These are phyloP conservation scores for Pyrus communis DNA, from an alignment of 306 rosid genomes.

Conservation along the genomic window DNA sequence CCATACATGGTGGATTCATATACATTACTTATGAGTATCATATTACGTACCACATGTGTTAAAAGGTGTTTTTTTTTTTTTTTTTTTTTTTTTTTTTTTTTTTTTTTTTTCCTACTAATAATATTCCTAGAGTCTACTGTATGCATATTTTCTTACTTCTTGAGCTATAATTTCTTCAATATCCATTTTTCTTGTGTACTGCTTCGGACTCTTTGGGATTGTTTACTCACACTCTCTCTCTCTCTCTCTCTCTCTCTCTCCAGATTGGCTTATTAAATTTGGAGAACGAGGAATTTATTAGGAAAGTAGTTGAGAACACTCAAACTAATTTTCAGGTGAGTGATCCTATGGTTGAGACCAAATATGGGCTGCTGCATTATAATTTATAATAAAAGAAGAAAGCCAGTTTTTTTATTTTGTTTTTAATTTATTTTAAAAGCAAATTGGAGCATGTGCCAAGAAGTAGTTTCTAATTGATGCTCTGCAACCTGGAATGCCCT, in stretches of 20 bases:
- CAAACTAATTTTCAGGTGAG: slow-evolving; percentile 74
- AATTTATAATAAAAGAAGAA: not conserved
- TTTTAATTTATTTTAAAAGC: not conserved
- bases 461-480: not conserved
- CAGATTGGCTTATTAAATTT: slow-evolving; percentile 88
- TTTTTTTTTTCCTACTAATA: not conserved
- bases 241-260: slow-evolving; percentile 1
- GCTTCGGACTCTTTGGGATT: not conserved
- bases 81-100: not conserved
- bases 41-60: not conserved
- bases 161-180: not conserved
- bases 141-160: not conserved
- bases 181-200: not conserved
- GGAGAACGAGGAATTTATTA: slow-evolving; percentile 72
- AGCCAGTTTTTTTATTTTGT: too few relatives aligned
- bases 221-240: not conserved
- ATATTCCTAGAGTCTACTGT: not conserved
- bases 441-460: not conserved
- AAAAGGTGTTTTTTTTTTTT: not conserved
- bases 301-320: slow-evolving; percentile 58
- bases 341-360: not conserved
- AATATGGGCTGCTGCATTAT: not conserved
- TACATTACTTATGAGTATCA: not conserved
- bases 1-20: not conserved
- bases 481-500: not conserved